phyloP scores from a whole-genome alignment of 306 rosid species.

The Vicia sativa region DNA sequence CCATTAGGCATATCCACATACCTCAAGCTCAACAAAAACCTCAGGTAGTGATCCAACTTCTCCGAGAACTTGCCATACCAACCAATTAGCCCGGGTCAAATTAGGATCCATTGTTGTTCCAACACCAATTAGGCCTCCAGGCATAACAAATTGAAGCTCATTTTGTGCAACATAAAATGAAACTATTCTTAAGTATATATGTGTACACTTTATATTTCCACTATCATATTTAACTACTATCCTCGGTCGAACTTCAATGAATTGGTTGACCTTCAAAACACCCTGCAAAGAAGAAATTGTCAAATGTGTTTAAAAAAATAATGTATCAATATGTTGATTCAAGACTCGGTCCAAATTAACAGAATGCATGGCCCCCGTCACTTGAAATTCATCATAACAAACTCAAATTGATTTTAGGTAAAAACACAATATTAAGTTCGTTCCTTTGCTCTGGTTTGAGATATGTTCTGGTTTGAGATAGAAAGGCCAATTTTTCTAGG shows the following conservation, averaged over 20 bases:
- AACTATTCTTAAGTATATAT: constrained; percentile 93
- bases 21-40: constrained; percentile 92
- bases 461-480: too few species aligned
- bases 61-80: constrained; percentile 97
- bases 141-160: constrained; percentile 93
- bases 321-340: constrained; percentile 3
- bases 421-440: constrained; percentile 1
- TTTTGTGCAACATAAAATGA: constrained; percentile 90
- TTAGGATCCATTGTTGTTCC: constrained; percentile 99
- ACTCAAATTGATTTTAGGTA: background rate
- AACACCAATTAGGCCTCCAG: constrained; percentile 95
- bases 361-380: background rate
- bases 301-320: background rate
- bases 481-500: background rate
- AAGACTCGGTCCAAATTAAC: background rate
- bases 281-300: constrained; percentile 59
- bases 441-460: constrained; percentile 6
- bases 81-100: constrained; percentile 91
- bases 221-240: constrained; percentile 90
- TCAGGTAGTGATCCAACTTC: constrained; percentile 97
- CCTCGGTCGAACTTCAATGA: constrained; percentile 98
- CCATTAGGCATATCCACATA: constrained; percentile 35
- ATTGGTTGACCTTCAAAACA: constrained; percentile 90
- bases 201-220: constrained; percentile 86
- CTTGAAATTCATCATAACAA: background rate